phyloP scores from a whole-genome alignment of 2,329 filamentous ascomycete species.

The Diaporthe nobilis region DNA sequence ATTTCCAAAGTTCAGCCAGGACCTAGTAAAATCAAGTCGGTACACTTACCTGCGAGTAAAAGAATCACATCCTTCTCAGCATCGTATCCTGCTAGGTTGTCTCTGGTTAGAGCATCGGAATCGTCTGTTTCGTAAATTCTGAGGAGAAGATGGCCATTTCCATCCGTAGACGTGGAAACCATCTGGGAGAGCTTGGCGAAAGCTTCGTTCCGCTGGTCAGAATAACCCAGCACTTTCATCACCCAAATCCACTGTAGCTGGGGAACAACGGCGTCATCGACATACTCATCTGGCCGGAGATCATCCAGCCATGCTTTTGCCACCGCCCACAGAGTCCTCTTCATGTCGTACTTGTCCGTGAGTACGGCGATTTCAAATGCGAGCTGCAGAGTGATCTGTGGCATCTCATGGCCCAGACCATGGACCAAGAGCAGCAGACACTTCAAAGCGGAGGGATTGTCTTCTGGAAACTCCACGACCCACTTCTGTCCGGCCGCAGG shows the following conservation, averaged over 20 bases:
- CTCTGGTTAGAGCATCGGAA: background rate
- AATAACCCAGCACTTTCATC: background rate
- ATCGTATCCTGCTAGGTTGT: background rate
- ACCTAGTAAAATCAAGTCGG: too few species aligned
- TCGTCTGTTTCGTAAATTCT: background rate
- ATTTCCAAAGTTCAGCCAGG: too few species aligned
- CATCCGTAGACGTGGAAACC: background rate
- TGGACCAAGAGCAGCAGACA: conserved; percentile 47
- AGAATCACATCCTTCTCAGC: background rate
- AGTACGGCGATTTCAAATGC: conserved; percentile 48
- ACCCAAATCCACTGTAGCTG: background rate
- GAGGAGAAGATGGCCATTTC: background rate
- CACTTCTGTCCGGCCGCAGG: conserved; percentile 40
- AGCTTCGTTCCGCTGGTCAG: background rate
- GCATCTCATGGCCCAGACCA: conserved; percentile 39
- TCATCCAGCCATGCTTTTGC: background rate
- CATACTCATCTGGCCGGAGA: background rate
- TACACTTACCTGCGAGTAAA: background rate
- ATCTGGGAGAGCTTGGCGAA: background rate
- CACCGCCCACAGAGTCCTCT: background rate
- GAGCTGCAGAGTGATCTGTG: background rate
- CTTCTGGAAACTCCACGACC: conserved; percentile 50
- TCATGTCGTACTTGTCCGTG: conserved; percentile 51
- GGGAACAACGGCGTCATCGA: background rate
- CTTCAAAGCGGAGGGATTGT: conserved; percentile 43